Conservation (phyloP, 1,139 yeast species). For the Kodamaea ohmeri region DNA sequence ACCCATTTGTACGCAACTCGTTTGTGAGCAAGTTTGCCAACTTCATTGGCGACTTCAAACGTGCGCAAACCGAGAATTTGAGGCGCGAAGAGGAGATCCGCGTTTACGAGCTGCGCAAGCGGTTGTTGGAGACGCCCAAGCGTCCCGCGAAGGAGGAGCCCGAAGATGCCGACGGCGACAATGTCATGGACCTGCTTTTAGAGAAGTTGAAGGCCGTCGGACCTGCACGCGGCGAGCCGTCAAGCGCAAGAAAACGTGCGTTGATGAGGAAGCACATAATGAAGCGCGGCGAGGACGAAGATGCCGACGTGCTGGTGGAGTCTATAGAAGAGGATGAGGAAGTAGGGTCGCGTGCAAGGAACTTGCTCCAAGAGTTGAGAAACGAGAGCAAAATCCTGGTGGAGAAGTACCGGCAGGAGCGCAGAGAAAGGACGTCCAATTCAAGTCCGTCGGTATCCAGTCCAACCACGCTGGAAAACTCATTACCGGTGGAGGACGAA, state of each 20-base stretch:
- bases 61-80: conserved; percentile 73
- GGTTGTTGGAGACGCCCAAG: conserved; percentile 50
- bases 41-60: conserved; percentile 72
- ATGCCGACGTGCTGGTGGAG: conserved; percentile 3
- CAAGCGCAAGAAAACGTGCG: conserved; percentile 81
- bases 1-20: conserved; percentile 59
- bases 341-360: conserved; percentile 55
- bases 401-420: conserved; percentile 38
- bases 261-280: conserved; percentile 63
- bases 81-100: conserved; percentile 78
- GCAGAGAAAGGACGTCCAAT: conserved; percentile 25
- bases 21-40: conserved; percentile 74
- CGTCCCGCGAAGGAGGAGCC: conserved; percentile 20
- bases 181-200: conserved; percentile 71
- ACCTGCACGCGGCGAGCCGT: conserved; percentile 67
- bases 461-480: too few species aligned
- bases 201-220: conserved; percentile 76
- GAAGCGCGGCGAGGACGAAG: conserved; percentile 23
- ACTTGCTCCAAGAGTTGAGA: conserved; percentile 50
- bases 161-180: conserved; percentile 37
- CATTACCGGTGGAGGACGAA: background rate
- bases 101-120: conserved; percentile 71
- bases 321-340: conserved; percentile 5
- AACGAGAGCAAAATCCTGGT: conserved; percentile 24
- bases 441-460: background rate